These are phyloP conservation scores for Lepidium aucheri DNA, from an alignment of 345 rosid genomes.

Conservation along the genomic window DNA sequence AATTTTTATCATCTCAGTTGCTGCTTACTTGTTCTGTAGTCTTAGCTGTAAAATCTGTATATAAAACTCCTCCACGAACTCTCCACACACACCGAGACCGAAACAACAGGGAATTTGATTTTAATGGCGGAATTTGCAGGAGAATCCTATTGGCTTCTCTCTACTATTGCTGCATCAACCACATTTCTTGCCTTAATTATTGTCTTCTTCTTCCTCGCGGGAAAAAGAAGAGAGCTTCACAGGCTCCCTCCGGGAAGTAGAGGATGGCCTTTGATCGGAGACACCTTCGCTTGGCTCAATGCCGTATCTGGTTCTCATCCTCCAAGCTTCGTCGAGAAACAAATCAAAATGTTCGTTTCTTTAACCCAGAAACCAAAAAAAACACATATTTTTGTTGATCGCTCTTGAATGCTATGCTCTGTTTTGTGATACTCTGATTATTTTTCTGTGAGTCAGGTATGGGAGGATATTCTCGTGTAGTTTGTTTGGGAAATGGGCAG, in stretches of 20 bases:
- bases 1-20: background rate
- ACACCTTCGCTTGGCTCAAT: conserved; percentile 60
- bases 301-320: conserved; percentile 85
- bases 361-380: background rate
- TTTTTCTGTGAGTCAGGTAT: conserved; percentile 28
- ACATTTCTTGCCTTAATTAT: conserved; percentile 10
- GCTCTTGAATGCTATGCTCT: background rate
- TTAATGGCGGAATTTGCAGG: conserved; percentile 18
- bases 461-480: conserved; percentile 81
- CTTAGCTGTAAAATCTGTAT: conserved; percentile 25
- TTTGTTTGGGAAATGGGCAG: conserved; percentile 63
- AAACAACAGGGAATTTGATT: background rate
- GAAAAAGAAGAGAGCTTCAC: background rate
- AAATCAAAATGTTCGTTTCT: conserved; percentile 44
- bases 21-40: conserved; percentile 26
- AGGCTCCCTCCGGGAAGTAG: conserved; percentile 57
- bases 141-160: conserved; percentile 20
- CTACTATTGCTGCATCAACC: background rate
- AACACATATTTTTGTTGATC: background rate
- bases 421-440: background rate
- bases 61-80: conserved; percentile 25
- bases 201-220: background rate
- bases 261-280: conserved; percentile 80
- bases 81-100: conserved; percentile 27
- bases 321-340: conserved; percentile 52